Conservation (phyloP, 768 basidiomycete species). For the Hemileccinum rubropunctum region DNA sequence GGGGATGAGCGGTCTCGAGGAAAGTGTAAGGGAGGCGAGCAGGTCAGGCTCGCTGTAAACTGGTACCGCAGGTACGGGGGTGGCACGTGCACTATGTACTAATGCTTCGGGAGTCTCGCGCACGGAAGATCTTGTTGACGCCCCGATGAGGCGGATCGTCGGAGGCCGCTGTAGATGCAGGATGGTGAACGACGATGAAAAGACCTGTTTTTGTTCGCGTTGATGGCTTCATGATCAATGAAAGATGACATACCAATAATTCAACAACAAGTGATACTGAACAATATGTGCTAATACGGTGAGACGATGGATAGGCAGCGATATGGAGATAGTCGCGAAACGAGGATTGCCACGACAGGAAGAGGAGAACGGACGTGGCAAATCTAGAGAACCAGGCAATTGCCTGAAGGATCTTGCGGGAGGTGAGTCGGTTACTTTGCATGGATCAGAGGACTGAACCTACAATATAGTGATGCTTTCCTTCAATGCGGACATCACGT, state of each 20-base stretch:
- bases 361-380: conserved; percentile 45
- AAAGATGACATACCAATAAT: conserved; percentile 45
- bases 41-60: conserved; percentile 51
- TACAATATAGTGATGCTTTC: conserved; percentile 64
- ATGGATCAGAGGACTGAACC: conserved; percentile 21
- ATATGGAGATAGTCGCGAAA: conserved; percentile 39
- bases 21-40: conserved; percentile 60
- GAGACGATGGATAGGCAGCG: conserved; percentile 34
- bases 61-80: conserved; percentile 24
- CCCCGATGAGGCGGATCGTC: conserved; percentile 65
- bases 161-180: conserved; percentile 70
- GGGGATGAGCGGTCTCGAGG: conserved; percentile 59
- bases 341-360: conserved; percentile 40
- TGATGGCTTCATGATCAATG: not conserved
- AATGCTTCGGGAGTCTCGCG: conserved; percentile 42
- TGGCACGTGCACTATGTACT: conserved; percentile 19
- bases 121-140: conserved; percentile 37
- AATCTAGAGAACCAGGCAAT: conserved; percentile 57
- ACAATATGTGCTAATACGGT: conserved; percentile 45
- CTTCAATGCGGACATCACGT: conserved; percentile 63
- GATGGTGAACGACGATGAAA: conserved; percentile 48
- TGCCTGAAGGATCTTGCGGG: conserved; percentile 55
- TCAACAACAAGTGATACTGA: conserved; percentile 47
- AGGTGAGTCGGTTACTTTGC: not conserved
- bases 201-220: conserved; percentile 39